Base-by-base conservation (phyloP, 192 early-diverging fungal genomes). In the Thamnidium elegans region DNA sequence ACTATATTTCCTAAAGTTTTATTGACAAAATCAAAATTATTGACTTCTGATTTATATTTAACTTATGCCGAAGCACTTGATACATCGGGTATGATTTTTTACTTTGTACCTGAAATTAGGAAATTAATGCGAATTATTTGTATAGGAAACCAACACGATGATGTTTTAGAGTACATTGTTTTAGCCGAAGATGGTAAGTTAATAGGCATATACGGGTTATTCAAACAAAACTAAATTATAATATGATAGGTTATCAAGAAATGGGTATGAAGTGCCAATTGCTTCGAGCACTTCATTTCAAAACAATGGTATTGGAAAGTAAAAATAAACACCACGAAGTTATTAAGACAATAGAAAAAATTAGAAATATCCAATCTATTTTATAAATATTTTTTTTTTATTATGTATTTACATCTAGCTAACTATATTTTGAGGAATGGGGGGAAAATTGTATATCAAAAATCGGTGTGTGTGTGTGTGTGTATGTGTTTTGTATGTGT, bases 1-100 rank as follows among this genome's bases (percentile, higher is more conserved):
- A 15, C 31, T 11, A 56, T 56, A 36, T 56, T 56, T 32, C 55
- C 55, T 15, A 56, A 56, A 34, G 55, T 56, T 9, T 56, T 56
- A 30, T 8, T 56, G 19, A 36, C 34, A 32, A 56, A 56, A 34
- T 32, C 55, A 17, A 56, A 56, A 20, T 34, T 39, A 39, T 10
- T 34, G 4, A 17, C 19, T 9, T 56, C 55, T 15, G 55, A 56
- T 19, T 17, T 56, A 17, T 56, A 39, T 39, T 56, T 56, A 20
- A 56, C 55, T 39, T 56, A 56, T 39, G 55, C 55, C 4, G 55
- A 56, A 34, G 55, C 55, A 4, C 31, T 56, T n/a, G 31, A 21
- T 10, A 56, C 1, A 19, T 21, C 32, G 19, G 54, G 54, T 55
- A 55, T 34, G 6, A 8, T 14, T 7, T 5, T 21, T 4, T 7